A percentile compares a stretch with the other conserved stretches of the same genome.
These are phyloP conservation scores for Fusarium sp. DNA, from an alignment of 2,329 filamentous ascomycete species.

Conservation along the genomic window DNA sequence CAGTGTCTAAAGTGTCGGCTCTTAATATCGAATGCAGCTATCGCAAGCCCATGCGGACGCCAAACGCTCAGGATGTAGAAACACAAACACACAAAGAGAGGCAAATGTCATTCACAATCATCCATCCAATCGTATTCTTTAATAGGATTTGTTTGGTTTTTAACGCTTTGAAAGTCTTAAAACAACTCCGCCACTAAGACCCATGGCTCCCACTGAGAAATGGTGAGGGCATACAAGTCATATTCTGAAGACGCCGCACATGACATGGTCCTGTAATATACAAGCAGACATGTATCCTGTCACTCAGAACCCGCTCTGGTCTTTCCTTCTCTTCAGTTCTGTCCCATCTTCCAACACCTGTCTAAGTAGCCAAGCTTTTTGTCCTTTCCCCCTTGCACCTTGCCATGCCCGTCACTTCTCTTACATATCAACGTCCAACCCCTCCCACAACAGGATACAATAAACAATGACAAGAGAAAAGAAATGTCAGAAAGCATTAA, in stretches of 20 bases:
- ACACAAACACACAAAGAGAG: neutral
- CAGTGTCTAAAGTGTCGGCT: no score
- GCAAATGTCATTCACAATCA: constrained; percentile 14
- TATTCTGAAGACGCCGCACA: constrained; percentile 35
- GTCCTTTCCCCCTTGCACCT: constrained; percentile 27
- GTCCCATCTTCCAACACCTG: constrained; percentile 33
- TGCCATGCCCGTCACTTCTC: constrained; percentile 44
- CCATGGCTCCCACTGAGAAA: constrained; percentile 20
- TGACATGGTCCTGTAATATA: constrained; percentile 45
- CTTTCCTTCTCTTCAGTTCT: neutral
- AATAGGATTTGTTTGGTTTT: constrained; percentile 40
- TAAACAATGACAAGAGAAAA: constrained; percentile 43
- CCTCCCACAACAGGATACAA: constrained; percentile 37
- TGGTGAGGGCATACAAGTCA: constrained; percentile 36
- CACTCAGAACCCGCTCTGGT: constrained; percentile 19
- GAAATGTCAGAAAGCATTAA: constrained; percentile 44
- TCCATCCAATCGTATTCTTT: constrained; percentile 34
- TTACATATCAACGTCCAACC: constrained; percentile 32
- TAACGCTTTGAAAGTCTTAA: constrained; percentile 42
- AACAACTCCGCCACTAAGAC: constrained; percentile 25
- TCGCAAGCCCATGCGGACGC: neutral
- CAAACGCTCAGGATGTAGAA: constrained; percentile 1
- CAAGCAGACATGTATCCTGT: constrained; percentile 45
- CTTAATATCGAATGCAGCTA: neutral
- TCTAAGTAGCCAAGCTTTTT: constrained; percentile 42